Conservation (phyloP, 2,329 filamentous ascomycete genomes). For the Rhynchosporium secalis region DNA sequence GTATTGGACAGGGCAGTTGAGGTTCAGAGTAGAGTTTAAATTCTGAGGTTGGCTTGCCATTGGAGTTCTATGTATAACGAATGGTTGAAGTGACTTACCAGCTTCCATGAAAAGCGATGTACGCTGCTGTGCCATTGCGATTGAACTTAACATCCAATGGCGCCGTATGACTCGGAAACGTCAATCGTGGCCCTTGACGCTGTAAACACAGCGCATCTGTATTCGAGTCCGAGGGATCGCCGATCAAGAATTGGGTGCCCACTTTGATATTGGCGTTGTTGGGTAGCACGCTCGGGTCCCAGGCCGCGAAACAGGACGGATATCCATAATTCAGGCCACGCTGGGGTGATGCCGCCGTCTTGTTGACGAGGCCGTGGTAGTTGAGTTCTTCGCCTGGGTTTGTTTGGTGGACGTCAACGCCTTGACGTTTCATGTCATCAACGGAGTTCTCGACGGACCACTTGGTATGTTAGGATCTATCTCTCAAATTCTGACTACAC, state of each 20-base stretch:
- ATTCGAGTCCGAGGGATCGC: background rate
- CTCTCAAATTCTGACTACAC: background rate
- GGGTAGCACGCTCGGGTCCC: slow-evolving; percentile 15
- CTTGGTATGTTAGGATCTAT: background rate
- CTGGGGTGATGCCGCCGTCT: background rate
- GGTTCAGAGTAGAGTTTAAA: too few relatives aligned
- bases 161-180: slow-evolving; percentile 23
- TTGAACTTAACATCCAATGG: slow-evolving; percentile 26
- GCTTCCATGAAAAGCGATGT: slow-evolving; percentile 25
- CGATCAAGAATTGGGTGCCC: slow-evolving; percentile 15
- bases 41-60: background rate
- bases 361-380: slow-evolving; percentile 23
- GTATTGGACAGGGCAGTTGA: background rate
- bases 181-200: slow-evolving; percentile 17
- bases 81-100: slow-evolving; percentile 21
- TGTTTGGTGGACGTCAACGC: slow-evolving; percentile 22
- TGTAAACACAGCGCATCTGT: slow-evolving; percentile 18
- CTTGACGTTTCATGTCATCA: slow-evolving; percentile 17
- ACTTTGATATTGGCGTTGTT: slow-evolving; percentile 13
- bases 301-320: slow-evolving; percentile 20
- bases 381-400: slow-evolving; percentile 28
- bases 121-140: slow-evolving; percentile 18
- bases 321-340: slow-evolving; percentile 26
- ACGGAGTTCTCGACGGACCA: slow-evolving; percentile 24
- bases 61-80: background rate